A percentile compares a stretch with the other conserved stretches of the same genome.
Evolutionary conservation across 2,329 filamentous ascomycete species (phyloP).

Genomic region (Albifimbria verrucaria): DNA sequence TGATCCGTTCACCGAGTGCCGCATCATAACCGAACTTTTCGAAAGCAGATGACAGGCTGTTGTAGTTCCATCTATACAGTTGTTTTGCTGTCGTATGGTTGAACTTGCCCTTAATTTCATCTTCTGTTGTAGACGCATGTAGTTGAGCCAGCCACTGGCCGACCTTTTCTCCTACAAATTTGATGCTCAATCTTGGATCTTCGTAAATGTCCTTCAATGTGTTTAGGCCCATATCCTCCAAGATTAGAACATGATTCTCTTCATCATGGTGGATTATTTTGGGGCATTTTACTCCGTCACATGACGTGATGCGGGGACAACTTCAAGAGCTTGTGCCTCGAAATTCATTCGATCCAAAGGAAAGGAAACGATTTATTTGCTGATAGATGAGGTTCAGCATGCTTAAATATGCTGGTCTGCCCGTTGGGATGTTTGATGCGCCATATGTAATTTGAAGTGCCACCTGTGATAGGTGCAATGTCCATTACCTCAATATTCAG

Average conservation of each 20-base stretch:
- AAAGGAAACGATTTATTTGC: neutral
- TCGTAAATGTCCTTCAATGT: neutral
- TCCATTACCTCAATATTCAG: neutral
- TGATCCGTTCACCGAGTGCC: neutral
- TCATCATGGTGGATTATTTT: neutral
- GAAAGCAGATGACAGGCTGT: neutral
- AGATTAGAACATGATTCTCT: neutral
- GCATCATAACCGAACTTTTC: neutral
- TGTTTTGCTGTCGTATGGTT: neutral
- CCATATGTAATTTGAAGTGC: neutral
- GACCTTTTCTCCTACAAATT: neutral
- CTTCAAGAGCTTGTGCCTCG: neutral
- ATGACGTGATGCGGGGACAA: neutral
- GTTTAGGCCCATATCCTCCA: neutral
- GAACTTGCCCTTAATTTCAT: neutral
- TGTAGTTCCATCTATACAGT: slow-evolving; percentile 1
- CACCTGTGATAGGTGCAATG: neutral
- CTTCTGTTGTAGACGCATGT: neutral
- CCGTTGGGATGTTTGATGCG: neutral
- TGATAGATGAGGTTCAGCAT: neutral
- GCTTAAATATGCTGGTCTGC: neutral
- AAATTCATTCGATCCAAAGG: neutral
- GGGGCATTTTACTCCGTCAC: neutral
- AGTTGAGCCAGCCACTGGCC: neutral
- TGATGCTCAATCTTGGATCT: neutral